Percentiles rank a stretch among this genome's conserved stretches.
phyloP scores from a whole-genome alignment of 2,329 filamentous ascomycete species.

The Ustulina deusta region DNA sequence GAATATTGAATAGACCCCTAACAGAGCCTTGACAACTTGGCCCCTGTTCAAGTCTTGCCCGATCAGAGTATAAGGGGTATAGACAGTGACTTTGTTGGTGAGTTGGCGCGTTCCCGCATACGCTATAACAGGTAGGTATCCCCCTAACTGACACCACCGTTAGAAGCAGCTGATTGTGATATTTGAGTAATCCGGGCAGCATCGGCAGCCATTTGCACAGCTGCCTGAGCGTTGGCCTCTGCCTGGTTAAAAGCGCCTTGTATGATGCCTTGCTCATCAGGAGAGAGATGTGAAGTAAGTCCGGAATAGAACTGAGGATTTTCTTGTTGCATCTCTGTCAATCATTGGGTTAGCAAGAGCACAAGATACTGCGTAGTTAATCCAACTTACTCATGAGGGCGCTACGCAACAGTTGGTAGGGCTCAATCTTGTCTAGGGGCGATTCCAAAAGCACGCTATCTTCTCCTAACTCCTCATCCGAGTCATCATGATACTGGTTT shows the following conservation, averaged over 20 bases:
- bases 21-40: slow-evolving; percentile 13
- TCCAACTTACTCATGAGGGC: slow-evolving; percentile 80
- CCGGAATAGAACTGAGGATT: slow-evolving; percentile 89
- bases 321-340: slow-evolving; percentile 83
- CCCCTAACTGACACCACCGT: slow-evolving; percentile 42
- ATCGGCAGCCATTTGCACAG: slow-evolving; percentile 36
- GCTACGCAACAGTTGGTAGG: slow-evolving; percentile 88
- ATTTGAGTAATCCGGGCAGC: slow-evolving; percentile 31
- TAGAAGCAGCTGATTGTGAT: slow-evolving; percentile 32
- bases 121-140: not conserved
- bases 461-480: slow-evolving; percentile 90
- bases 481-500: slow-evolving; percentile 65
- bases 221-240: slow-evolving; percentile 44
- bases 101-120: not conserved
- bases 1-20: slow-evolving; percentile 17
- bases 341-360: slow-evolving; percentile 40
- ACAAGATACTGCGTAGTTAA: not conserved
- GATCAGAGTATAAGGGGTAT: slow-evolving; percentile 2
- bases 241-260: slow-evolving; percentile 45
- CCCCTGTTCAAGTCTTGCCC: slow-evolving; percentile 6
- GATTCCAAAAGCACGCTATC: slow-evolving; percentile 94
- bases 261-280: slow-evolving; percentile 45
- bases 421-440: slow-evolving; percentile 93
- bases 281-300: slow-evolving; percentile 69
- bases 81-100: not conserved